phyloP scores from a whole-genome alignment of 192 early-diverging fungal species.

The Diversispora epigaea region DNA sequence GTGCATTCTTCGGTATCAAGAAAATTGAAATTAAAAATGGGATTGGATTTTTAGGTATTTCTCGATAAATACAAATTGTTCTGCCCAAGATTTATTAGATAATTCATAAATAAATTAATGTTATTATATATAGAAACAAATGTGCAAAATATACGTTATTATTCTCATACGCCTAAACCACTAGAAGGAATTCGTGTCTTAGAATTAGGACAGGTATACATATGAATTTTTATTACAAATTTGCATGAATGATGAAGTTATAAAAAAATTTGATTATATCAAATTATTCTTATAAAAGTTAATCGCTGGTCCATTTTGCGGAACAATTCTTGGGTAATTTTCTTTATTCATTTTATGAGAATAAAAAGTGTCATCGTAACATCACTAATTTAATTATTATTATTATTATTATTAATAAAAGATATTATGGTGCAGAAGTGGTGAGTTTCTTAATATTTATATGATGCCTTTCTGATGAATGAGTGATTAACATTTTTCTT shows the following conservation, averaged over 20 bases:
- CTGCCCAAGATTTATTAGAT: too few relatives aligned
- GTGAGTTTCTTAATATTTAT: constrained; percentile 30
- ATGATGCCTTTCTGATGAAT: background rate
- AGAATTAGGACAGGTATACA: constrained; percentile 47
- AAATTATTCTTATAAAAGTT: constrained; percentile 31
- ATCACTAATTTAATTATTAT: background rate
- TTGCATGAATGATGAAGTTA: background rate
- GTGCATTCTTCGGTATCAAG: too few relatives aligned
- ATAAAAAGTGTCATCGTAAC: too few relatives aligned
- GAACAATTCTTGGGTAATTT: constrained; percentile 46
- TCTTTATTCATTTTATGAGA: background rate
- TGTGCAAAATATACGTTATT: background rate
- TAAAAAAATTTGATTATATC: background rate
- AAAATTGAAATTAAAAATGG: too few relatives aligned
- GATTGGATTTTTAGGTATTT: too few relatives aligned
- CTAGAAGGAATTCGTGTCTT: constrained; percentile 43
- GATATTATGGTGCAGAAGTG: constrained; percentile 50
- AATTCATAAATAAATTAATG: too few relatives aligned
- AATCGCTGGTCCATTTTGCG: constrained; percentile 54
- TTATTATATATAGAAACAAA: too few relatives aligned
- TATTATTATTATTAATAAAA: background rate
- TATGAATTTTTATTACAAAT: background rate
- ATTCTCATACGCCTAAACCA: constrained; percentile 31
- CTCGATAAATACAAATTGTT: too few relatives aligned
- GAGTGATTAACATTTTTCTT: background rate